Conservation (phyloP, 139 green algal genomes). For the Chlorella sp. region DNA sequence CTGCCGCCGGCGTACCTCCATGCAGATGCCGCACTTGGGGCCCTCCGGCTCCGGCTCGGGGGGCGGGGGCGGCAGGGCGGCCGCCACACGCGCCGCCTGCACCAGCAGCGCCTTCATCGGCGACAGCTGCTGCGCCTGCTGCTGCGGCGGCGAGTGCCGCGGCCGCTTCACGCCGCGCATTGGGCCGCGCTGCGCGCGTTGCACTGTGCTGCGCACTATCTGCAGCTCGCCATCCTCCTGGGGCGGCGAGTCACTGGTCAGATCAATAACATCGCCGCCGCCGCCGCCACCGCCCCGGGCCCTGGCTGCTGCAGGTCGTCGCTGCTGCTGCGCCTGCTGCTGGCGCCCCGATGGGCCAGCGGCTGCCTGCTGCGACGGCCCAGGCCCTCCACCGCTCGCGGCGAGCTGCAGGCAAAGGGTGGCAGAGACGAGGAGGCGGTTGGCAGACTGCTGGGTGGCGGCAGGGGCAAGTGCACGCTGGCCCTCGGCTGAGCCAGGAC, state of each 20-base stretch:
- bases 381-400: not conserved
- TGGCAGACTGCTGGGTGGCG: not conserved
- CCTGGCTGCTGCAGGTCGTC: not conserved
- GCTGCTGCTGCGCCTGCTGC: not conserved
- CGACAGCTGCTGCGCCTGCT: not conserved
- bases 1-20: slow-evolving; percentile 36
- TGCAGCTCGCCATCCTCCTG: slow-evolving; percentile 10
- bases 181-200: not conserved
- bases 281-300: not conserved
- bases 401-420: not conserved
- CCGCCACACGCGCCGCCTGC: too few relatives aligned
- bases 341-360: not conserved
- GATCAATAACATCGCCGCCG: slow-evolving; percentile 17
- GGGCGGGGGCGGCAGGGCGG: slow-evolving; percentile 1
- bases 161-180: slow-evolving; percentile 14
- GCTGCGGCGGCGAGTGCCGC: not conserved
- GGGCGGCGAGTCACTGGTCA: slow-evolving; percentile 15
- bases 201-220: slow-evolving; percentile 32
- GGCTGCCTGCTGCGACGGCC: not conserved
- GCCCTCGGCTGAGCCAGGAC: too few relatives aligned
- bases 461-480: too few relatives aligned
- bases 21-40: slow-evolving; percentile 60
- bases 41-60: slow-evolving; percentile 27
- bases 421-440: not conserved
- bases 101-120: slow-evolving; percentile 2